These are phyloP conservation scores for Lupinus albus DNA, from an alignment of 306 rosid species.

Conservation along the genomic window DNA sequence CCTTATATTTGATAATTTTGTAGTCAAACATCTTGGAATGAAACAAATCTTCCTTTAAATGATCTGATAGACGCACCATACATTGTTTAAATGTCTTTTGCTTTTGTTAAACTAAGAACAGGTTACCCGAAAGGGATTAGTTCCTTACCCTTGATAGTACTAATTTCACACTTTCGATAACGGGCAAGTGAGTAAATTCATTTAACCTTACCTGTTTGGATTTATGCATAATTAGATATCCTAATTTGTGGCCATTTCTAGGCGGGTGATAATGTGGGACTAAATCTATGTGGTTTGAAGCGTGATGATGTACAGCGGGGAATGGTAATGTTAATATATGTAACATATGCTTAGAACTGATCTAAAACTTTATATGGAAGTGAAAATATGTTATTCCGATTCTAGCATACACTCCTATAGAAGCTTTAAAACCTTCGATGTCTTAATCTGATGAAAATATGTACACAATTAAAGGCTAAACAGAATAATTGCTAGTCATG, in stretches of 20 bases:
- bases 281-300: conserved; percentile 87
- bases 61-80: not conserved
- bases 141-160: too few species aligned
- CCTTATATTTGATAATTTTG: not conserved
- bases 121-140: too few species aligned
- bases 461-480: not conserved
- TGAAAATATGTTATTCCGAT: not conserved
- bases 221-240: conserved; percentile 38
- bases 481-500: not conserved
- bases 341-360: conserved; percentile 9
- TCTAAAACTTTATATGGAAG: conserved; percentile 17
- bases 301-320: conserved; percentile 86
- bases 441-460: conserved; percentile 6
- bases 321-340: conserved; percentile 51
- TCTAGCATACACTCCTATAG: not conserved
- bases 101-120: not conserved
- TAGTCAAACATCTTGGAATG: not conserved
- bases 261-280: conserved; percentile 97
- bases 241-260: conserved; percentile 40
- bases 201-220: conserved; percentile 14
- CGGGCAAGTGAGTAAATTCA: conserved; percentile 73
- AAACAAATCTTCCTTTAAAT: not conserved
- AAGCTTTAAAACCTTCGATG: not conserved
- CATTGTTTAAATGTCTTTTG: not conserved
- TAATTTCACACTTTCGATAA: too few species aligned